Percentiles rank a stretch among this genome's conserved stretches.
Conservation (phyloP, 305 asterid genomes). For the Coffea humblotiana region DNA sequence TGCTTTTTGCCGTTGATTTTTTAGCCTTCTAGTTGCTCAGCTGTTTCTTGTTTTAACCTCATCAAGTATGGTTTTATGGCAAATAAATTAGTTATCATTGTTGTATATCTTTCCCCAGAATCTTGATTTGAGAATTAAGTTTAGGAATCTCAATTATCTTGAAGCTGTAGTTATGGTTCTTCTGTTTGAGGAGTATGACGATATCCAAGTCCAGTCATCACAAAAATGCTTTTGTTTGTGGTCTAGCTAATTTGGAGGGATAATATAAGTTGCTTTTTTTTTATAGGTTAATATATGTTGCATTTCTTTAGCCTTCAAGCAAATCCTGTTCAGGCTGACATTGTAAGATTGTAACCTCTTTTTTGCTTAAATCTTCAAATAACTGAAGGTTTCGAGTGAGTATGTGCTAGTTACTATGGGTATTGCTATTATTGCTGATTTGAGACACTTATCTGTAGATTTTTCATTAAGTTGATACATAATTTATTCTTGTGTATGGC, state of each 20-base stretch:
- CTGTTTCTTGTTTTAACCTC: slow-evolving; percentile 5
- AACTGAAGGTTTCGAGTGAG: not conserved
- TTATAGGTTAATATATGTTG: no score
- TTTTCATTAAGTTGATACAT: slow-evolving; percentile 6
- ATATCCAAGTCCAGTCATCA: not conserved
- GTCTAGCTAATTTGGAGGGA: not conserved
- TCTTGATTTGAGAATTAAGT: no score
- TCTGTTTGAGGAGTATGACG: not conserved
- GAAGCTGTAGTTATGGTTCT: not conserved
- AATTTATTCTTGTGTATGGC: slow-evolving; percentile 6
- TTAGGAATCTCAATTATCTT: not conserved
- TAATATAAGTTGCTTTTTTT: not conserved
- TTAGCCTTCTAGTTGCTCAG: not conserved
- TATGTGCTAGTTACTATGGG: not conserved
- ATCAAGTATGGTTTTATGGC: not conserved
- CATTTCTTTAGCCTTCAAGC: not conserved
- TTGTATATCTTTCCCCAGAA: not conserved
- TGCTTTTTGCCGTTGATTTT: slow-evolving; percentile 6
- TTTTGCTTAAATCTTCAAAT: not conserved
- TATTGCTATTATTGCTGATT: not conserved
- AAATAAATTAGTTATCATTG: not conserved
- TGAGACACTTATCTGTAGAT: slow-evolving; percentile 1
- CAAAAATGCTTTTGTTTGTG: not conserved
- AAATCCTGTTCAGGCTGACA: not conserved
- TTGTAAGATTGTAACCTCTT: not conserved